Conservation (phyloP, 2,329 filamentous ascomycete genomes). For the Diaporthe caulivora region DNA sequence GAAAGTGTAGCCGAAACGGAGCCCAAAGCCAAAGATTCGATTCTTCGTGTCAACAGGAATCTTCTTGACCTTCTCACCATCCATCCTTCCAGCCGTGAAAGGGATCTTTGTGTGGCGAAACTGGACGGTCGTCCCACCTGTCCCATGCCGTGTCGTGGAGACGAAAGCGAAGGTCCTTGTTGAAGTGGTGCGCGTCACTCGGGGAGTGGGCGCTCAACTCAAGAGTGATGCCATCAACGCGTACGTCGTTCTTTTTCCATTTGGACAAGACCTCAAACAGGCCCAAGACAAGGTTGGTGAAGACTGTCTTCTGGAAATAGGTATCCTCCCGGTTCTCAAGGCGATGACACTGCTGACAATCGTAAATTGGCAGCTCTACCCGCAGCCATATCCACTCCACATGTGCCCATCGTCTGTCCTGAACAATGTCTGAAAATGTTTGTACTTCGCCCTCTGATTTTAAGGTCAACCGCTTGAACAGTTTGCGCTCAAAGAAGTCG, state of each 20-base stretch:
- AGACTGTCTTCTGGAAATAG: background rate
- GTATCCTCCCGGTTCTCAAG: background rate
- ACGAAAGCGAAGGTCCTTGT: constrained; percentile 2
- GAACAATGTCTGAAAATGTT: background rate
- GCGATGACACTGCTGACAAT: constrained; percentile 18
- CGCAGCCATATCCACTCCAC: constrained; percentile 28
- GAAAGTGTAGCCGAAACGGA: background rate
- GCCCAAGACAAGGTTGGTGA: background rate
- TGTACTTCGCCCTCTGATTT: background rate
- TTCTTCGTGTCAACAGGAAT: background rate
- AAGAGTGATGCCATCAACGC: background rate
- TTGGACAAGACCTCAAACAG: background rate
- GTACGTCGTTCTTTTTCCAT: background rate
- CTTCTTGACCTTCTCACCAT: background rate
- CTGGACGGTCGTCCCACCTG: background rate
- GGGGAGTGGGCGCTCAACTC: constrained; percentile 8
- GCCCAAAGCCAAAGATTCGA: background rate
- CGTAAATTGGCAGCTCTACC: constrained; percentile 23
- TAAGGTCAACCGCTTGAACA: background rate
- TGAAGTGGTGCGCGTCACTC: background rate
- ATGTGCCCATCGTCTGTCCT: background rate
- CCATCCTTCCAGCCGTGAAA: background rate
- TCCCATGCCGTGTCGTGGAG: background rate
- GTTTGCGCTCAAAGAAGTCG: background rate
- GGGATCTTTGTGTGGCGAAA: background rate